Base-by-base conservation (phyloP, 176 grass and related monocot genomes). In the Triticum urartu region DNA sequence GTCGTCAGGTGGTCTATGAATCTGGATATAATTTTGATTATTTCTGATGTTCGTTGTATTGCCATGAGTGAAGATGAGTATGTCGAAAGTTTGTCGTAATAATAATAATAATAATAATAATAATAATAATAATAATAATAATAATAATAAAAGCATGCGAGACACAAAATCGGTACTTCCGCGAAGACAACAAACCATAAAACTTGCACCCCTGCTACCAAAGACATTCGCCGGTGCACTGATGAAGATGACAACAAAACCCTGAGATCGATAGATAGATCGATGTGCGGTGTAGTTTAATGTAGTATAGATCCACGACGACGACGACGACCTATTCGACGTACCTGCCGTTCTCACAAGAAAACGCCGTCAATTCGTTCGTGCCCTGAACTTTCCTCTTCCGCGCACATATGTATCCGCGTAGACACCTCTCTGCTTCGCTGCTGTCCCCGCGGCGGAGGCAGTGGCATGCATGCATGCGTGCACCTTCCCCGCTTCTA, bases 401-500 rank as follows among this genome's bases (percentile, higher is more conserved):
- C 14, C 14, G 28, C 28, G 50, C 61, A 33, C 36, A 32, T 17
- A 0, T 12, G 9, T 6, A 30, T 17, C 0, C 26, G 5, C 75
- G 50, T 66, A 22, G 25, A 64, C 34, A 73, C 56, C 56, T 28
- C 73, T 45, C 24, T 18, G 20, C 3, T n/a, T 4, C 71, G 5
- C 0, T 25, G 75, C 48, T 81, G 86, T 77, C 81, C 63, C 77
- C 34, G n/a, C 40, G 5, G 12, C 13, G 81, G 81, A 88, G 86
- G 62, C 81, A 75, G 47, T 3, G 72, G 11, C 72, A 3, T 48
- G 39, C 11, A 6, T 73, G 38, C 69, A 60, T 63, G 42, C 42
- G 0, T 45, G 39, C 39, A 40, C 1, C 62, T 84, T 64, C 58
- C 30, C 3, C 6, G 40, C 40, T 43, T 43, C 40, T 43, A 3